These are phyloP conservation scores for Cucumis sativus DNA, from an alignment of 306 rosid genomes.

Conservation along the genomic window DNA sequence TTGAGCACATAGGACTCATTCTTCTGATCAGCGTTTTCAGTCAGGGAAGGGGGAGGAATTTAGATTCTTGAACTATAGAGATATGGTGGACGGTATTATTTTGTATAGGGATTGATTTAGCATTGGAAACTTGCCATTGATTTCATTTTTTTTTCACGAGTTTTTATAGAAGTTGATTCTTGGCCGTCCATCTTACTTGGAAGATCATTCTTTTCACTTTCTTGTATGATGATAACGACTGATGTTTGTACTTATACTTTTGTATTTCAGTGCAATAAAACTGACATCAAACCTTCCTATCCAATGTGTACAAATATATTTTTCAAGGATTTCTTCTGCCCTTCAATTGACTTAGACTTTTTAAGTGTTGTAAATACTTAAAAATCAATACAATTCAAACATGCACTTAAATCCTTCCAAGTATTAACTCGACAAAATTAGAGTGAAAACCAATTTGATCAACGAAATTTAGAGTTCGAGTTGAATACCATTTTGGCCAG, in stretches of 20 bases:
- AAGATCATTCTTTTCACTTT: neutral
- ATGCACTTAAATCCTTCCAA: too few species aligned
- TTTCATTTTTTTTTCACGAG: neutral
- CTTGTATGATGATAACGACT: neutral
- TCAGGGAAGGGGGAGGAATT: neutral
- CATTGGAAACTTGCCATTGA: neutral
- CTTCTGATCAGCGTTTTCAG: neutral
- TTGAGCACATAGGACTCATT: neutral
- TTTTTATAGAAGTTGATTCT: neutral
- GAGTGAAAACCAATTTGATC: too few species aligned
- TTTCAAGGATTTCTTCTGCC: too few species aligned
- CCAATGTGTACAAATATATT: neutral
- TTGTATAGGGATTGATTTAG: constrained; percentile 5
- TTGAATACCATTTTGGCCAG: too few species aligned
- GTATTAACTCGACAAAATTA: too few species aligned
- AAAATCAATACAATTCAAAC: too few species aligned
- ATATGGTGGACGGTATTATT: neutral
- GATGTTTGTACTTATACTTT: neutral
- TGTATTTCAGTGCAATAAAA: neutral
- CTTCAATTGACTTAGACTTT: too few species aligned
- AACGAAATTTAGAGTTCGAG: too few species aligned
- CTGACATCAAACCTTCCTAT: neutral
- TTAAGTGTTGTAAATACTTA: too few species aligned
- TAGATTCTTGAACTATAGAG: neutral
- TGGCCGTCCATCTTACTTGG: neutral